These are phyloP conservation scores for Anisodus tanguticus DNA, from an alignment of 257 asterid genomes.

Conservation along the genomic window DNA sequence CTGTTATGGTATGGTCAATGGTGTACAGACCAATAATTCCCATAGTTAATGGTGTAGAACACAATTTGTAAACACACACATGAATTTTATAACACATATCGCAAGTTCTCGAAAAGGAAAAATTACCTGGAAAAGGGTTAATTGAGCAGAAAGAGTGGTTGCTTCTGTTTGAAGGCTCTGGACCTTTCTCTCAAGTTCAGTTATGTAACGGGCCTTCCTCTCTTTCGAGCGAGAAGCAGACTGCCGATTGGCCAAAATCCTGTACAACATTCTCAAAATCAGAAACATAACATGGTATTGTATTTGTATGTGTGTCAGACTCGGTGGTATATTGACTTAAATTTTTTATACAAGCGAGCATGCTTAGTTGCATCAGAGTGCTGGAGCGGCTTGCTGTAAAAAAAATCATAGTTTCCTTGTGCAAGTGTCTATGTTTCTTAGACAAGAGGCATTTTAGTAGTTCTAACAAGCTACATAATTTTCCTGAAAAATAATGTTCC, in stretches of 20 bases:
- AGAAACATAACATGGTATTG: background rate
- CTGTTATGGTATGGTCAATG: background rate
- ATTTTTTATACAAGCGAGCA: too few species aligned
- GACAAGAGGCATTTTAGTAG: slow-evolving; percentile 20
- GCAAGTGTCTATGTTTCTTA: background rate
- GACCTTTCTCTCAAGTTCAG: slow-evolving; percentile 95
- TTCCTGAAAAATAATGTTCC: background rate
- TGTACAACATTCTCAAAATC: slow-evolving; percentile 37
- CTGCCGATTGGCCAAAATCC: slow-evolving; percentile 95
- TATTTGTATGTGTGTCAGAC: too few species aligned
- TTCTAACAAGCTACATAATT: background rate
- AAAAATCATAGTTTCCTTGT: background rate
- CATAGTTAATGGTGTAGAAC: background rate
- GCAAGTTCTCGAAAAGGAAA: slow-evolving; percentile 7
- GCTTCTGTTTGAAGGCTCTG: slow-evolving; percentile 97
- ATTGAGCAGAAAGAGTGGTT: slow-evolving; percentile 89
- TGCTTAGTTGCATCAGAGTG: background rate
- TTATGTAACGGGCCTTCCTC: slow-evolving; percentile 81
- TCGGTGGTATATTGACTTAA: too few species aligned
- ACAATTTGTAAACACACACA: background rate
- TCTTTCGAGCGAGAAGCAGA: slow-evolving; percentile 96
- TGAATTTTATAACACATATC: background rate
- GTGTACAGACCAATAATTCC: background rate
- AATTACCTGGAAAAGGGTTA: slow-evolving; percentile 76
- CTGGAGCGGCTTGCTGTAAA: background rate